A percentile compares a stretch with the other conserved stretches of the same genome.
Conservation (phyloP, 108 stramenopile genomes). For the Skeletonema costatum region DNA sequence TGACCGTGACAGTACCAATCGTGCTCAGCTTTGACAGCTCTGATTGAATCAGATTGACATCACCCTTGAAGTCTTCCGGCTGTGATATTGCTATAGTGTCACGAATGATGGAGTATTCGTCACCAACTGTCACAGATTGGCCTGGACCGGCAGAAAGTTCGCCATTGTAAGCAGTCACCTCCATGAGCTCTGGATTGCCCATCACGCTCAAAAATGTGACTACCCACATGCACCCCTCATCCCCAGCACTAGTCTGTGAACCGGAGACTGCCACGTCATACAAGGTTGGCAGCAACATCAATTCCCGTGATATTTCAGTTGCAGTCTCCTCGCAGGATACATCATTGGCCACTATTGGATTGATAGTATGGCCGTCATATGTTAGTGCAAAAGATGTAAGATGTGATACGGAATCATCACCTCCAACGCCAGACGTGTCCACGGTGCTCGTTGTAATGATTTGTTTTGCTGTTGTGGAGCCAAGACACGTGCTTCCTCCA, state of each 20-base stretch:
- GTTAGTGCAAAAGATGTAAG: conserved; percentile 51
- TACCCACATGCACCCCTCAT: conserved; percentile 63
- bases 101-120: conserved; percentile 32
- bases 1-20: conserved; percentile 74
- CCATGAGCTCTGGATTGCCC: conserved; percentile 56
- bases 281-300: conserved; percentile 55
- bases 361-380: conserved; percentile 58
- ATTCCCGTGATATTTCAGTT: conserved; percentile 46
- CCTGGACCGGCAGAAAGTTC: conserved; percentile 37
- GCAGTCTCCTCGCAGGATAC: conserved; percentile 61
- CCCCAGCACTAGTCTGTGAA: conserved; percentile 35
- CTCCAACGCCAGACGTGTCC: conserved; percentile 51
- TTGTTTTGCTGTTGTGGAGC: conserved; percentile 55
- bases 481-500: conserved; percentile 47
- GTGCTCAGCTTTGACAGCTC: conserved; percentile 72
- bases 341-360: conserved; percentile 50
- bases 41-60: conserved; percentile 64
- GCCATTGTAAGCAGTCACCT: conserved; percentile 42
- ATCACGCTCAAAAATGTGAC: conserved; percentile 62
- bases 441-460: conserved; percentile 61
- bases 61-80: conserved; percentile 44
- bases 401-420: conserved; percentile 67
- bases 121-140: conserved; percentile 39
- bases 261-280: conserved; percentile 63
- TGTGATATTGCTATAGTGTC: conserved; percentile 44